Evolutionary conservation across 164 flowering plant genomes (phyloP), one percentile per base, ranked within the genome.

Genomic region (Malania oleifera): DNA sequence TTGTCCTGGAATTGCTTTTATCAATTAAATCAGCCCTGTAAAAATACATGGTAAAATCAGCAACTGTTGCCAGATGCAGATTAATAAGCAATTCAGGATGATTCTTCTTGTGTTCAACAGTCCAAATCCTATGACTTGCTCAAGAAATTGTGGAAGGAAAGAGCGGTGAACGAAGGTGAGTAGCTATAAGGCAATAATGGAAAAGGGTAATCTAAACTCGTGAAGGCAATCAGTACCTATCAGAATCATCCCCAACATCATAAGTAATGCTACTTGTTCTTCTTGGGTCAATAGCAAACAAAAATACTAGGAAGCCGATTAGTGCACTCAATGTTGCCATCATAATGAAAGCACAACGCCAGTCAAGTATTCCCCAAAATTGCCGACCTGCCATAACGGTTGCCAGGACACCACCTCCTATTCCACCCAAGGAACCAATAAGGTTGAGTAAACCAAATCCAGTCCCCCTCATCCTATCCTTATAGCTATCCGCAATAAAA

Each of bases 381-480:
- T 80, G 77, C 35, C 78, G 75, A 59, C 88, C 93, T 45, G 98
- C 97, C 96, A 92, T 87, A 47, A 89, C 67, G 1, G 96, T 89
- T 3, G 98, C 96, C 47, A 87, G 43, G 56, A 82, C 96, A 52
- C 96, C 96, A 46, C 98, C 96, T 29, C 96, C 96, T 46, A 85
- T 84, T 27, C 96, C 96, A 49, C 96, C 98, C 8, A 84, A 56
- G n/a, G 85, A 60, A 44, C 98, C 98, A 59, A 89, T 72, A 31
- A 92, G 78, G 64, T 45, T 82, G 27, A 92, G 56, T 62, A 89
- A 54, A 35, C 98, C 98, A 73, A 92, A 92, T 40, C 96, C 97
- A 10, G 80, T 61, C 6, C 98, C 98, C n/a, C 97, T 72, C 27
- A 80, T 90, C 54, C 81, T 83, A 72, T 92, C 98, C 50, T 7